Percentiles rank a stretch among this genome's conserved stretches.
Conservation (phyloP, 2,329 filamentous ascomycete genomes). For the Thyridium curvatum region DNA sequence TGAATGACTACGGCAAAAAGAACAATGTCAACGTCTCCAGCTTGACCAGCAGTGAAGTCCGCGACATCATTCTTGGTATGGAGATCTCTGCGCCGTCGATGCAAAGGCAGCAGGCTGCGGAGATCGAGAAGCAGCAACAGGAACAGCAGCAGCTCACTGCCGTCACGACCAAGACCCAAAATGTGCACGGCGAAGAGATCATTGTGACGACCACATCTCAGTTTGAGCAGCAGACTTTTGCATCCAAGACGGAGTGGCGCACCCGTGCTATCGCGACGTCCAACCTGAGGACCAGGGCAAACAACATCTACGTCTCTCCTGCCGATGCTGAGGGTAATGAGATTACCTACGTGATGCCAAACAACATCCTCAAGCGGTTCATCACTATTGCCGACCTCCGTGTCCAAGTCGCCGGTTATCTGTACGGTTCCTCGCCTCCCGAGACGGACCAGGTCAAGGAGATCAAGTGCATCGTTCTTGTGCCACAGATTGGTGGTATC, state of each 20-base stretch:
- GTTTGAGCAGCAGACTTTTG: constrained; percentile 96
- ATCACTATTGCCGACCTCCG: constrained; percentile 95
- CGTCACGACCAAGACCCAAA: constrained; percentile 97
- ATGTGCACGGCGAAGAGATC: constrained; percentile 93
- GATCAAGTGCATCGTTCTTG: constrained; percentile 92
- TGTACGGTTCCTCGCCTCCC: constrained; percentile 86
- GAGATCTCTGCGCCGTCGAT: constrained; percentile 97
- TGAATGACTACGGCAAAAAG: constrained; percentile 99
- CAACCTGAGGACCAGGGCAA: constrained; percentile 85
- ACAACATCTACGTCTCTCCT: constrained; percentile 98
- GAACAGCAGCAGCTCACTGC: constrained; percentile 95
- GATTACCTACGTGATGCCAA: constrained; percentile 96
- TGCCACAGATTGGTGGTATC: constrained; percentile 91
- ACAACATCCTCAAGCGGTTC: constrained; percentile 97
- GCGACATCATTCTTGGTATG: constrained; percentile 98
- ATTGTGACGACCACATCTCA: constrained; percentile 97
- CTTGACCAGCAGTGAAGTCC: constrained; percentile 91
- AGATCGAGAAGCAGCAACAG: constrained; percentile 98
- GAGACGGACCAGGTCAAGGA: constrained; percentile 98
- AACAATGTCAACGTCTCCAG: constrained; percentile 99
- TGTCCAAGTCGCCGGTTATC: constrained; percentile 91
- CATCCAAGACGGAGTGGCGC: constrained; percentile 98
- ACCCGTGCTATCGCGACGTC: constrained; percentile 94
- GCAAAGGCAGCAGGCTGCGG: constrained; percentile 95
- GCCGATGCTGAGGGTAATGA: constrained; percentile 81